Evolutionary conservation across 2,329 filamentous ascomycete genomes (phyloP).

Genomic region (Botrytis deweyae): DNA sequence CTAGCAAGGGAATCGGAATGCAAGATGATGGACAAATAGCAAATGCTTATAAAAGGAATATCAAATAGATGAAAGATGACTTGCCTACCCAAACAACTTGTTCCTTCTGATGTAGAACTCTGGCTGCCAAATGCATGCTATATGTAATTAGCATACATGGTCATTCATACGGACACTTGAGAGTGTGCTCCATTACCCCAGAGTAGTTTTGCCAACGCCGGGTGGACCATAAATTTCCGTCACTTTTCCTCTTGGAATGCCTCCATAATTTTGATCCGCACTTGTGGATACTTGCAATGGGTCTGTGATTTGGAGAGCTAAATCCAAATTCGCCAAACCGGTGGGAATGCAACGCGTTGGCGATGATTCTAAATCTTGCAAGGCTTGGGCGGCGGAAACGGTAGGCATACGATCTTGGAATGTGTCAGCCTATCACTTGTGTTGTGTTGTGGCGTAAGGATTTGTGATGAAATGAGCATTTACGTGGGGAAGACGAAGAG

Average conservation of each 20-base stretch:
- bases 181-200: conserved; percentile 49
- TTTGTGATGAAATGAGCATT: conserved; percentile 9
- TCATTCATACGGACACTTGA: neutral
- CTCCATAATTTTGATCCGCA: conserved; percentile 44
- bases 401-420: conserved; percentile 70
- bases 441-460: neutral
- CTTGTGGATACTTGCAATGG: conserved; percentile 13
- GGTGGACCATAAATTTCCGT: conserved; percentile 88
- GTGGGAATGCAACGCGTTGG: conserved; percentile 55
- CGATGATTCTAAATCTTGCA: conserved; percentile 57
- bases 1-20: neutral
- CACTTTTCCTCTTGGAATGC: conserved; percentile 72
- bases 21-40: neutral
- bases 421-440: conserved; percentile 18
- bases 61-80: conserved; percentile 23
- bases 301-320: conserved; percentile 43
- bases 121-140: conserved; percentile 69
- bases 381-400: conserved; percentile 70
- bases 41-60: neutral
- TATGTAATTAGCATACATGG: conserved; percentile 24
- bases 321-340: conserved; percentile 54
- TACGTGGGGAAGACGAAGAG: conserved; percentile 38
- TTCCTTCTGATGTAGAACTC: conserved; percentile 58
- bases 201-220: conserved; percentile 78
- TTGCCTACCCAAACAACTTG: conserved; percentile 80